These are phyloP conservation scores for Aurifilum marmelostoma DNA, from an alignment of 2,329 filamentous ascomycete genomes.

Conservation along the genomic window DNA sequence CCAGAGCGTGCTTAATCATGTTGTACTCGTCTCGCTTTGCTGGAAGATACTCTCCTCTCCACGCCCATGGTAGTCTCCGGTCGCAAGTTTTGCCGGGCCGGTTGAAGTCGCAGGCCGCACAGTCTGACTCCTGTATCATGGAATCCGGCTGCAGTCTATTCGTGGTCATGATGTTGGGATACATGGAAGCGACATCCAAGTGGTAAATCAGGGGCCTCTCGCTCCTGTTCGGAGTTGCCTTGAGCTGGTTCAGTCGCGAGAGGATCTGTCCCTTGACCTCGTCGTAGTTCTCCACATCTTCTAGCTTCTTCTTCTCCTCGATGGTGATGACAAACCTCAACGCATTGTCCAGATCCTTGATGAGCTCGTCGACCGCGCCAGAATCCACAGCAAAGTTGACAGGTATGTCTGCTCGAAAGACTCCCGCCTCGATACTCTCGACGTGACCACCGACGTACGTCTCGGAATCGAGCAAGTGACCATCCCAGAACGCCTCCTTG, in stretches of 20 bases:
- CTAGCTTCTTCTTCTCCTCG: constrained; percentile 80
- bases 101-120: constrained; percentile 98
- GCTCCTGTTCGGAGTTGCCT: constrained; percentile 78
- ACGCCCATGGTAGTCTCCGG: constrained; percentile 91
- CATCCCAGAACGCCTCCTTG: constrained; percentile 94
- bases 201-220: constrained; percentile 95
- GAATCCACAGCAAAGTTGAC: constrained; percentile 93
- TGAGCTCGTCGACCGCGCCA: constrained; percentile 83
- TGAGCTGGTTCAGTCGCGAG: constrained; percentile 71
- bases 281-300: constrained; percentile 80
- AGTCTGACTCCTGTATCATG: constrained; percentile 97
- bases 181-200: constrained; percentile 98
- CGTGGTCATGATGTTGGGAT: constrained; percentile 99
- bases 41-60: constrained; percentile 96
- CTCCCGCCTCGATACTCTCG: constrained; percentile 97
- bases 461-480: constrained; percentile 92
- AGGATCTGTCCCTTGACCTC: constrained; percentile 84
- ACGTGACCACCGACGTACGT: constrained; percentile 99
- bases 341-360: constrained; percentile 84
- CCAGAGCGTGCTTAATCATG: constrained; percentile 91
- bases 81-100: constrained; percentile 96
- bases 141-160: constrained; percentile 97
- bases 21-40: constrained; percentile 98
- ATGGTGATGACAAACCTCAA: constrained; percentile 84
- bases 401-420: constrained; percentile 94